phyloP scores from a whole-genome alignment of 129 eudicot genomes.

The Centella asiatica region DNA sequence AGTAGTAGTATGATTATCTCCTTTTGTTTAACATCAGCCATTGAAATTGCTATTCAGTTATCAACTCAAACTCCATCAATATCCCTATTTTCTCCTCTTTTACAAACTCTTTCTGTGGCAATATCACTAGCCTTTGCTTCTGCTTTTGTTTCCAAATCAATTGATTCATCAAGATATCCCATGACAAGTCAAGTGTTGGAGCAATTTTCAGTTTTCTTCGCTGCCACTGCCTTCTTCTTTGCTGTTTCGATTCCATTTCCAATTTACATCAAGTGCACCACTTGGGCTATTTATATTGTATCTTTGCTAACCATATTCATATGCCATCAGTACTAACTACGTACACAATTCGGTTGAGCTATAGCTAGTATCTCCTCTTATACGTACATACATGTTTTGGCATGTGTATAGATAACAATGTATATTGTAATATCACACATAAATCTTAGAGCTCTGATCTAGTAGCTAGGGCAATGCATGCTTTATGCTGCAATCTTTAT shows the following conservation, averaged over 20 bases:
- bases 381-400: too few relatives aligned
- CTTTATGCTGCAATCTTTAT: too few relatives aligned
- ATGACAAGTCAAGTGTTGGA: not conserved
- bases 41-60: not conserved
- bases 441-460: too few relatives aligned
- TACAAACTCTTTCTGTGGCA: not conserved
- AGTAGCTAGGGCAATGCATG: too few relatives aligned
- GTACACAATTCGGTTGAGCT: not conserved
- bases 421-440: too few relatives aligned
- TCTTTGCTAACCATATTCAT: not conserved
- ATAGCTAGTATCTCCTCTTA: not conserved
- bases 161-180: not conserved
- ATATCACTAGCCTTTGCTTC: slow-evolving; percentile 2
- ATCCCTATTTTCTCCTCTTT: not conserved
- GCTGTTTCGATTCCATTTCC: not conserved
- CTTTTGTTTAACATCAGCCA: not conserved
- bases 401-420: too few relatives aligned
- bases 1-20: not conserved
- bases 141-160: not conserved
- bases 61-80: not conserved
- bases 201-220: not conserved
- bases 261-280: not conserved
- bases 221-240: not conserved
- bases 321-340: not conserved
- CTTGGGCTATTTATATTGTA: not conserved